A percentile compares a stretch with the other conserved stretches of the same genome.
These are phyloP conservation scores for Ceratobasidium sp. DNA, from an alignment of 1,284 basidiomycete genomes.

Conservation along the genomic window DNA sequence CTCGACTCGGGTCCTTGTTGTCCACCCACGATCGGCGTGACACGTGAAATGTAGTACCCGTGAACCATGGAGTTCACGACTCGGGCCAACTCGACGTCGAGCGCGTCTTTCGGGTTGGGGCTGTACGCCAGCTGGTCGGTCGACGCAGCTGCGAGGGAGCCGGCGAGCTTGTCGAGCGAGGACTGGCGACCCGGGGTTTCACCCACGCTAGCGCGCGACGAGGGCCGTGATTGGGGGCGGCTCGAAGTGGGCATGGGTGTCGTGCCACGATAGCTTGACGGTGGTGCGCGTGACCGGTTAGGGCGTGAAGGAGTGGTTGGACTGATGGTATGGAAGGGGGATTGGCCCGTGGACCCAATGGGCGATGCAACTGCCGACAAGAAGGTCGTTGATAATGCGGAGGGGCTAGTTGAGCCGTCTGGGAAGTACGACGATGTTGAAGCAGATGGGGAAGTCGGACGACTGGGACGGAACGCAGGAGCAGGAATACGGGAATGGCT, in stretches of 20 bases:
- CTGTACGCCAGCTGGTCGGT: conserved; percentile 66
- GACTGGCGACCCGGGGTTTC: conserved; percentile 22
- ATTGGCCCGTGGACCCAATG: conserved; percentile 39
- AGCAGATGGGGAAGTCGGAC: conserved; percentile 44
- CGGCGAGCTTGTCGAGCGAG: conserved; percentile 19
- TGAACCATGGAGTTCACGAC: conserved; percentile 81
- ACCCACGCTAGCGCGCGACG: conserved; percentile 56
- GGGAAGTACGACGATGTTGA: conserved; percentile 30
- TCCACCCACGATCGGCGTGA: conserved; percentile 74
- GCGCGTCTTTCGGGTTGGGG: conserved; percentile 80
- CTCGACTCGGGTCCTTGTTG: conserved; percentile 76
- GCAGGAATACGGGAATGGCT: conserved; percentile 81
- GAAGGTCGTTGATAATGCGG: conserved; percentile 56
- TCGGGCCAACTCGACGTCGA: conserved; percentile 80
- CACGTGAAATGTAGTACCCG: conserved; percentile 76
- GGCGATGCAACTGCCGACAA: conserved; percentile 60
- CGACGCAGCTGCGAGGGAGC: conserved; percentile 4
- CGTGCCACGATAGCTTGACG: conserved; percentile 73
- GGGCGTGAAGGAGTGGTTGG: conserved; percentile 40
- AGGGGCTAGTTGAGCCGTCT: conserved; percentile 44
- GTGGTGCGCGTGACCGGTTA: conserved; percentile 58
- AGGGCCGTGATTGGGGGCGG: conserved; percentile 39
- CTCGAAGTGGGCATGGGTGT: conserved; percentile 59
- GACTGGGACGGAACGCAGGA: conserved; percentile 40
- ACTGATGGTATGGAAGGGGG: conserved; percentile 23